Evolutionary conservation across 257 asterid species (phyloP).

Genomic region (Anisodus acutangulus): DNA sequence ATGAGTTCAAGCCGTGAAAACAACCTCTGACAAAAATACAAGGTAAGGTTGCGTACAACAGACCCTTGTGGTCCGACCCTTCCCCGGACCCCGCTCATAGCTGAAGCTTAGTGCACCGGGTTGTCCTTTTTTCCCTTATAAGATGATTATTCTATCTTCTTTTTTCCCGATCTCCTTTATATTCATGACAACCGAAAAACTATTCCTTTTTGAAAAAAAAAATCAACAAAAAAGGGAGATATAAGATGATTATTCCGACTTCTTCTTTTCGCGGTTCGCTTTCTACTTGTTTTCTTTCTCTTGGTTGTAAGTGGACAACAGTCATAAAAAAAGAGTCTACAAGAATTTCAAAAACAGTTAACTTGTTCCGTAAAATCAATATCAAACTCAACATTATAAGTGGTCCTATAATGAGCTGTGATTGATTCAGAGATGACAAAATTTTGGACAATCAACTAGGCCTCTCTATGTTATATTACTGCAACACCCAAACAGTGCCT

Average conservation of each 20-base stretch:
- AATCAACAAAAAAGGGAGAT: not conserved
- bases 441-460: slow-evolving; percentile 16
- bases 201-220: not conserved
- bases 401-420: slow-evolving; percentile 36
- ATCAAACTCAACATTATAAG: slow-evolving; percentile 26
- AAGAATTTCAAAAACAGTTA: slow-evolving; percentile 4
- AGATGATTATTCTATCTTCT: not conserved
- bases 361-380: not conserved
- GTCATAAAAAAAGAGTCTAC: slow-evolving; percentile 1
- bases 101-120: too few relatives aligned
- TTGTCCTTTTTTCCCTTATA: too few relatives aligned
- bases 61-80: too few relatives aligned
- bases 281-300: not conserved
- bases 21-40: too few relatives aligned
- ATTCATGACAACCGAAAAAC: not conserved
- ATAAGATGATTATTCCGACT: not conserved
- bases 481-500: slow-evolving; percentile 19
- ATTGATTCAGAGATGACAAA: slow-evolving; percentile 25
- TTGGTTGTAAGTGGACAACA: not conserved
- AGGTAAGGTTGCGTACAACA: too few relatives aligned
- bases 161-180: not conserved
- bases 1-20: too few relatives aligned
- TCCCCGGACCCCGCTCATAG: too few relatives aligned
- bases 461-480: slow-evolving; percentile 2
- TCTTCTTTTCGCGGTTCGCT: not conserved